Evolutionary conservation across 2,329 filamentous ascomycete species (phyloP).

Genomic region (Colletotrichum siamense): DNA sequence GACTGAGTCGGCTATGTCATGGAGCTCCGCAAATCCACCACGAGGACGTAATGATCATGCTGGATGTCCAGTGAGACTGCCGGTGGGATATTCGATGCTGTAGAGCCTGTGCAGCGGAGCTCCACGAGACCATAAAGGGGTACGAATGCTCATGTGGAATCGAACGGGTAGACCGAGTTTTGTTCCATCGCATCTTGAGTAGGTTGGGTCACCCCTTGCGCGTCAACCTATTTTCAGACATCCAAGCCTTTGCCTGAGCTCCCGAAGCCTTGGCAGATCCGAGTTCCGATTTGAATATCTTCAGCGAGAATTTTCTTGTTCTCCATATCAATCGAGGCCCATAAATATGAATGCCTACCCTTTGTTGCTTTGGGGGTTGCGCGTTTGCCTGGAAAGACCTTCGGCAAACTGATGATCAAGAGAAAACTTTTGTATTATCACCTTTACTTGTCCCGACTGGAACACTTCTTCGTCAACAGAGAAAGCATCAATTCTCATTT

Average conservation of each 20-base stretch:
- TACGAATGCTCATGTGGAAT: rapidly evolving
- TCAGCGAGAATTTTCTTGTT: too few relatives aligned
- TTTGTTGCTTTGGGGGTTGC: rapidly evolving
- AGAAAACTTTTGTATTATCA: too few relatives aligned
- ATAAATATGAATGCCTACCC: rapidly evolving
- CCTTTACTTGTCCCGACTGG: too few relatives aligned
- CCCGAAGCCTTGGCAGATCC: rapidly evolving
- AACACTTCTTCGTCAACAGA: too few relatives aligned
- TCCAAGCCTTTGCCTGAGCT: not conserved
- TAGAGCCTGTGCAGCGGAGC: not conserved
- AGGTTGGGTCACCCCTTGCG: not conserved
- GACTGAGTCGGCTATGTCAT: rapidly evolving
- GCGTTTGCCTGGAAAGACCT: too few relatives aligned
- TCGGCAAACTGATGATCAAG: too few relatives aligned
- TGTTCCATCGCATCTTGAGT: not conserved
- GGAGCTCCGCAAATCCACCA: not conserved
- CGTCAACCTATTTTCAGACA: not conserved
- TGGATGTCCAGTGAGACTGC: not conserved
- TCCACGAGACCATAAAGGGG: not conserved
- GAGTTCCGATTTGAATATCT: rapidly evolving
- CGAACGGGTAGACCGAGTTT: not conserved
- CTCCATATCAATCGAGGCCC: too few relatives aligned
- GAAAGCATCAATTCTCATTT: rapidly evolving
- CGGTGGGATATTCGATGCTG: not conserved
- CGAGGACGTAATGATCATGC: not conserved